Evolutionary conservation across 1,284 basidiomycete species (phyloP).

Genomic region (Lignosus rhinocerotis): DNA sequence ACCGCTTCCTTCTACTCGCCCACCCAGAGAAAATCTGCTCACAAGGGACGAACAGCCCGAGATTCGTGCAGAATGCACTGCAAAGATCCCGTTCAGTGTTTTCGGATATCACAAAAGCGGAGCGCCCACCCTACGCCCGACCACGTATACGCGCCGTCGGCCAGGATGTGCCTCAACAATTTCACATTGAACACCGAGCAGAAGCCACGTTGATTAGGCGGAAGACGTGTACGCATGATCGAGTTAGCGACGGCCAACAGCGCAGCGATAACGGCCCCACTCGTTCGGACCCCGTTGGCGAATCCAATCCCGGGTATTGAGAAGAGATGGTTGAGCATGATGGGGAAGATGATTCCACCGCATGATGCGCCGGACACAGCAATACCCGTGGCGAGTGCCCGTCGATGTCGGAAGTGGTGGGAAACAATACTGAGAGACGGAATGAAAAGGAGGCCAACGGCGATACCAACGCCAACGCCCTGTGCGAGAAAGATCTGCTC

Average conservation of each 20-base stretch:
- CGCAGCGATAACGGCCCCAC: conserved; percentile 66
- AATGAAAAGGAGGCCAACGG: conserved; percentile 50
- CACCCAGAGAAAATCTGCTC: conserved; percentile 18
- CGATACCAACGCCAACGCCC: conserved; percentile 53
- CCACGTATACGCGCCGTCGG: conserved; percentile 44
- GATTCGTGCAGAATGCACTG: conserved; percentile 45
- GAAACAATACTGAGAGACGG: conserved; percentile 50
- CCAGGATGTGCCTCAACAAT: conserved; percentile 32
- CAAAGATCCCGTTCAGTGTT: not conserved
- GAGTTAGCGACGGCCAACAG: conserved; percentile 57
- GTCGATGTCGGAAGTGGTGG: conserved; percentile 47
- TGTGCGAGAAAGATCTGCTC: conserved; percentile 51
- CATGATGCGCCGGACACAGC: conserved; percentile 49
- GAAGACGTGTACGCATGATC: conserved; percentile 47
- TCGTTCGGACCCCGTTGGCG: conserved; percentile 60
- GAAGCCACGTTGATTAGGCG: conserved; percentile 27
- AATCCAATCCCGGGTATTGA: conserved; percentile 66
- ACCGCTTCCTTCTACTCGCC: conserved; percentile 11
- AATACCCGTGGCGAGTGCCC: conserved; percentile 52
- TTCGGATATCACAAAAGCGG: not conserved
- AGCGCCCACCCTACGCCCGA: conserved; percentile 43
- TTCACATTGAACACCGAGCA: conserved; percentile 4
- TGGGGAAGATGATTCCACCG: conserved; percentile 53
- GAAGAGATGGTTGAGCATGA: conserved; percentile 55
- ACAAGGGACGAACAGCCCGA: conserved; percentile 53